Conservation (phyloP, 768 basidiomycete genomes). For the Boletus rubroflammeus region DNA sequence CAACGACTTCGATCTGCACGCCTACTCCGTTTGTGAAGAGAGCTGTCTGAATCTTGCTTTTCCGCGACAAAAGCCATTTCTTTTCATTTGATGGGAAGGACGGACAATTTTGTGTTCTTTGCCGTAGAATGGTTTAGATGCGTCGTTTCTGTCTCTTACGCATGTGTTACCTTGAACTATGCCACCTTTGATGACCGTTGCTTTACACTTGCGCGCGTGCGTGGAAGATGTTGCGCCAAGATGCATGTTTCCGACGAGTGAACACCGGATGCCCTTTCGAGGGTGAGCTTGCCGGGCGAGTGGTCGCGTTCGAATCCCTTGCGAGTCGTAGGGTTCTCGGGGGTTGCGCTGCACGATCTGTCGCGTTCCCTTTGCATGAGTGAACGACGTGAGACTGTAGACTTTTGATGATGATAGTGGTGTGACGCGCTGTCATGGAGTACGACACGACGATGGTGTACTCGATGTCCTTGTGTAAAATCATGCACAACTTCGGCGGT, state of each 20-base stretch:
- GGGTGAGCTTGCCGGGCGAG: no score
- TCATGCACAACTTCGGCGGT: no score
- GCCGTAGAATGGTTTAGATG: not conserved
- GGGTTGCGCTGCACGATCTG: no score
- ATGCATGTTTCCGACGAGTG: conserved; percentile 17
- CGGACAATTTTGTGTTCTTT: not conserved
- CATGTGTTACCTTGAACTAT: not conserved
- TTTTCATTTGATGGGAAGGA: not conserved
- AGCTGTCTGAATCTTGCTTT: not conserved
- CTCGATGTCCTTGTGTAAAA: no score
- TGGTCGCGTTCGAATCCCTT: no score
- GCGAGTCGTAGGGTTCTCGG: no score
- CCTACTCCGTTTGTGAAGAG: conserved; percentile 2
- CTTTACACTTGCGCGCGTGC: not conserved
- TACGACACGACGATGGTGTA: no score
- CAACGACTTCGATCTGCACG: not conserved
- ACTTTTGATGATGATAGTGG: no score
- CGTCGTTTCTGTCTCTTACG: not conserved
- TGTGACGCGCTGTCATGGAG: no score
- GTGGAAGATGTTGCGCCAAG: not conserved
- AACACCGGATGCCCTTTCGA: no score
- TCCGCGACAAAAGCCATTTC: not conserved
- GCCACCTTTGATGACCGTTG: not conserved
- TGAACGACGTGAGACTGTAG: no score
- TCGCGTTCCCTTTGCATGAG: no score